A percentile compares a stretch with the other conserved stretches of the same genome.
Conservation (phyloP, 805 yeast genomes). For the Myxozyma neglecta region DNA sequence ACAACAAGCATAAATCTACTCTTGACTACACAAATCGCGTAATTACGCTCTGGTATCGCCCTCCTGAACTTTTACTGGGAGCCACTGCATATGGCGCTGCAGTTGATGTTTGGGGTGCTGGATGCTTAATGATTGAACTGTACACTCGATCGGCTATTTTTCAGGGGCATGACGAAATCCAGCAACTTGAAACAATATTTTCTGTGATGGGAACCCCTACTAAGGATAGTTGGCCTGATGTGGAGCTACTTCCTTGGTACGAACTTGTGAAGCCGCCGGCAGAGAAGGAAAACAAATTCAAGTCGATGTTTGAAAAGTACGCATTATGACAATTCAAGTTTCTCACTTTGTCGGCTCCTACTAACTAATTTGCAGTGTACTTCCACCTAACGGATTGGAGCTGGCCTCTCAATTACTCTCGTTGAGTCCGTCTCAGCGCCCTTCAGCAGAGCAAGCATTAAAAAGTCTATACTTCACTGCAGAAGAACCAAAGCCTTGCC, state of each 20-base stretch:
- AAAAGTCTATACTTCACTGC: slow-evolving; percentile 68
- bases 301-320: slow-evolving; percentile 46
- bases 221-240: slow-evolving; percentile 69
- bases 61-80: slow-evolving; percentile 90
- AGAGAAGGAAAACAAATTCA: slow-evolving; percentile 41
- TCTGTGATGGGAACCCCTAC: slow-evolving; percentile 87
- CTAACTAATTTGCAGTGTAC: not conserved
- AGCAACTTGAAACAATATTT: slow-evolving; percentile 75
- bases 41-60: slow-evolving; percentile 95
- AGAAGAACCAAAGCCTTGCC: slow-evolving; percentile 60
- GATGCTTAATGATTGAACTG: slow-evolving; percentile 83
- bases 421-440: slow-evolving; percentile 68
- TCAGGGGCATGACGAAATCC: slow-evolving; percentile 85
- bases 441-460: slow-evolving; percentile 69
- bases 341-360: not conserved
- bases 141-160: slow-evolving; percentile 74
- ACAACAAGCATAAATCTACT: slow-evolving; percentile 40
- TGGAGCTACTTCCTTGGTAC: slow-evolving; percentile 87
- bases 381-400: slow-evolving; percentile 47
- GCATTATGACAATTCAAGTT: not conserved
- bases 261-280: slow-evolving; percentile 70
- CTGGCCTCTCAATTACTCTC: slow-evolving; percentile 63
- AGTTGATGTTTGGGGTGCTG: slow-evolving; percentile 96
- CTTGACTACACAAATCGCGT: slow-evolving; percentile 93
- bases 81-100: slow-evolving; percentile 87